Evolutionary conservation across 1,284 basidiomycete genomes (phyloP).

Genomic region (Sporisorium graminicola): DNA sequence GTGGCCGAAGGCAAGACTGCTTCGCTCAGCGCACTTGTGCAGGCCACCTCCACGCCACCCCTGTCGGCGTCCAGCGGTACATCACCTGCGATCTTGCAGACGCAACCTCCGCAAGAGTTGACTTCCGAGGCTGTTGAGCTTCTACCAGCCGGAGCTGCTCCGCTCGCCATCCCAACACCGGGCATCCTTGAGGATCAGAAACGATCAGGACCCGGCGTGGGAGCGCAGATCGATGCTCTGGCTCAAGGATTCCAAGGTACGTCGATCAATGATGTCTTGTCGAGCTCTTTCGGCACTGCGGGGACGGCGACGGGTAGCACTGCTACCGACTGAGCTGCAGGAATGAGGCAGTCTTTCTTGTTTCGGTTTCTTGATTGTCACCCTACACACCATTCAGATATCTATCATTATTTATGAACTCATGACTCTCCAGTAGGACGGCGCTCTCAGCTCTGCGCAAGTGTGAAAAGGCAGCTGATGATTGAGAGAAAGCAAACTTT

Average conservation of each 20-base stretch:
- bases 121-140: slow-evolving; percentile 18
- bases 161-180: slow-evolving; percentile 41
- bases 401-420: slow-evolving; percentile 1
- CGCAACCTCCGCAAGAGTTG: slow-evolving; percentile 6
- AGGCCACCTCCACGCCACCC: slow-evolving; percentile 35
- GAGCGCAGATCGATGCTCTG: slow-evolving; percentile 43
- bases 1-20: slow-evolving; percentile 23
- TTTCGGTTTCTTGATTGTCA: slow-evolving; percentile 16
- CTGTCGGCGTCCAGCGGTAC: slow-evolving; percentile 19
- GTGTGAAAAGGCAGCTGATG: too few relatives aligned
- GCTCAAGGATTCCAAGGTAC: slow-evolving; percentile 34
- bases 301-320: slow-evolving; percentile 18
- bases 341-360: not conserved
- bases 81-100: slow-evolving; percentile 12
- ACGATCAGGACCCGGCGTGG: slow-evolving; percentile 17
- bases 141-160: slow-evolving; percentile 45
- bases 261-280: slow-evolving; percentile 42
- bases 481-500: not conserved
- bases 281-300: slow-evolving; percentile 26
- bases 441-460: not conserved
- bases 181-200: slow-evolving; percentile 45
- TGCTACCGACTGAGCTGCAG: slow-evolving; percentile 1
- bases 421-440: not conserved
- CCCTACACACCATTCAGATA: slow-evolving; percentile 16
- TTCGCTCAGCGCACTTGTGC: slow-evolving; percentile 19